phyloP scores from a whole-genome alignment of 371 early-diverging fungal species.

The Massospora cicadina region DNA sequence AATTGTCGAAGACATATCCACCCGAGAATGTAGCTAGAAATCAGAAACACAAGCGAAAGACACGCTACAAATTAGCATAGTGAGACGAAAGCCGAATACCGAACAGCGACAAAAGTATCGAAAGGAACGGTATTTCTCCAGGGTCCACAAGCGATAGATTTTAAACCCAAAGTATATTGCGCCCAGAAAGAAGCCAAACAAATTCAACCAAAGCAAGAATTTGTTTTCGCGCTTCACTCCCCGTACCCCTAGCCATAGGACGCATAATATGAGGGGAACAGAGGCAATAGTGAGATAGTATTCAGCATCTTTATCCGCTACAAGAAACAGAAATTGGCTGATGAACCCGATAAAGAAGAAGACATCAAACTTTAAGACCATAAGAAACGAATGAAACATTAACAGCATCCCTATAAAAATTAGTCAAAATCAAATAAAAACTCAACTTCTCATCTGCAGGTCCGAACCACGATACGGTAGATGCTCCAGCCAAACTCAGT shows the following conservation, averaged over 20 bases:
- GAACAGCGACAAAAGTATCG: constrained; percentile 65
- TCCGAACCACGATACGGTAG: constrained; percentile 90
- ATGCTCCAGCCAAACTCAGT: constrained; percentile 87
- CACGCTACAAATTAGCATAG: constrained; percentile 23
- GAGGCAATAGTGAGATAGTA: constrained; percentile 55
- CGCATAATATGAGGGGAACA: constrained; percentile 44
- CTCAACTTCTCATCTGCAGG: constrained; percentile 57
- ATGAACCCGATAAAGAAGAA: constrained; percentile 77
- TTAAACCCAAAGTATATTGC: constrained; percentile 76
- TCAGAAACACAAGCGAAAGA: constrained; percentile 41
- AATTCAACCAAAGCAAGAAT: constrained; percentile 39
- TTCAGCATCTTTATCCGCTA: constrained; percentile 42
- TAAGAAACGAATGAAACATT: constrained; percentile 68
- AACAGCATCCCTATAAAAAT: constrained; percentile 52
- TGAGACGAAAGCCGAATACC: constrained; percentile 23
- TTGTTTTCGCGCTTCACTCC: constrained; percentile 50
- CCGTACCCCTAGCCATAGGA: constrained; percentile 53
- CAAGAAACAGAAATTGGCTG: constrained; percentile 65
- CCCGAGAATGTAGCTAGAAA: constrained; percentile 47
- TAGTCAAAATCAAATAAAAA: not conserved
- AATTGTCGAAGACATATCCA: constrained; percentile 57
- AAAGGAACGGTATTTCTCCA: constrained; percentile 34
- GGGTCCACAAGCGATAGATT: constrained; percentile 54
- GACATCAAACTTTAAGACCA: constrained; percentile 70
- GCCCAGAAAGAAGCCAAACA: constrained; percentile 43